A percentile compares a stretch with the other conserved stretches of the same genome.
phyloP scores from a whole-genome alignment of 1,139 yeast genomes.

The Zygosaccharomyces sapae region DNA sequence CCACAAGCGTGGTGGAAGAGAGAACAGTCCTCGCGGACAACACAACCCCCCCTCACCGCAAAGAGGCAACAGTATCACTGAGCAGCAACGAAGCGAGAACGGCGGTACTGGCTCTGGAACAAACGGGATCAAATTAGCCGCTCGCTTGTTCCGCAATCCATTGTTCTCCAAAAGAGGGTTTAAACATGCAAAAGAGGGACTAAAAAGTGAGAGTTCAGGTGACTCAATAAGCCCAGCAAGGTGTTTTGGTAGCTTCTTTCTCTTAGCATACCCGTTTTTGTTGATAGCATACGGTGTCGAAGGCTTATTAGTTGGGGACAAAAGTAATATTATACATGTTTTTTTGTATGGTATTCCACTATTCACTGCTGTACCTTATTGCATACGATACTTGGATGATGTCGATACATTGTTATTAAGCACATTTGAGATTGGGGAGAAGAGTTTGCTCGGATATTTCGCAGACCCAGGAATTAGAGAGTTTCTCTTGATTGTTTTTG shows the following conservation, averaged over 20 bases:
- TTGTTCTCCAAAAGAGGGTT: not conserved
- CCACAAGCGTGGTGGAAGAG: no score
- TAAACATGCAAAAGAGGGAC: not conserved
- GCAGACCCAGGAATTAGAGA: not conserved
- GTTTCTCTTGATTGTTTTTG: not conserved
- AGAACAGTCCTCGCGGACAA: no score
- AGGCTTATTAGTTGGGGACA: not conserved
- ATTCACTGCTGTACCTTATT: not conserved
- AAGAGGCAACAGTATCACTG: not conserved
- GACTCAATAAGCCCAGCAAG: not conserved
- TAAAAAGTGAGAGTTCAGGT: not conserved
- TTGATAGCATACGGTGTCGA: not conserved
- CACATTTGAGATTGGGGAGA: not conserved
- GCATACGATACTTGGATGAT: constrained; percentile 3
- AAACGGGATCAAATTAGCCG: not conserved
- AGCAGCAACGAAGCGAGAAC: not conserved
- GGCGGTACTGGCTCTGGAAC: not conserved
- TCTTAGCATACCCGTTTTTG: not conserved
- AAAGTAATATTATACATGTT: not conserved
- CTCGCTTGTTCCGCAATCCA: not conserved
- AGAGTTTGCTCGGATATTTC: not conserved
- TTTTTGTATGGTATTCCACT: not conserved
- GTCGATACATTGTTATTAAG: constrained; percentile 1
- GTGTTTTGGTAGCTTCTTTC: not conserved
- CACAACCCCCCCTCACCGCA: not conserved